Evolutionary conservation across 2,329 filamentous ascomycete species (phyloP).

Genomic region (Didymella exigua): DNA sequence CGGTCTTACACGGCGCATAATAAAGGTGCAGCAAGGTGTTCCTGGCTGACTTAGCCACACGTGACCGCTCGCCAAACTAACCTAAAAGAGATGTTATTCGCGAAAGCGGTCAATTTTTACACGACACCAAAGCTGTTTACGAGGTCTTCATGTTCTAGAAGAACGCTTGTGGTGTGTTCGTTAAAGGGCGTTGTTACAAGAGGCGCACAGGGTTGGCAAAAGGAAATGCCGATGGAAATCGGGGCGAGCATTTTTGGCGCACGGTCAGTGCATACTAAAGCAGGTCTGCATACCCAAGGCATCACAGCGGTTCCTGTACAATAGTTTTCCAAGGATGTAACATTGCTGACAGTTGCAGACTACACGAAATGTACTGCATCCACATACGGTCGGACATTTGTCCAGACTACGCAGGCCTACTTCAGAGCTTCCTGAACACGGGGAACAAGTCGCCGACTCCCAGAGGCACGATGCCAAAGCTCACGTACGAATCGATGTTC

Average conservation of each 20-base stretch:
- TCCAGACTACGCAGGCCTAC: not conserved
- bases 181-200: not conserved
- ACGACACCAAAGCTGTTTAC: slow-evolving; percentile 6
- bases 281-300: not conserved
- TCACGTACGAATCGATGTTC: slow-evolving; percentile 47
- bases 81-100: slow-evolving; percentile 14
- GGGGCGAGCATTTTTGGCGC: not conserved
- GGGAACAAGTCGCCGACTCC: slow-evolving; percentile 45
- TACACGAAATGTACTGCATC: not conserved
- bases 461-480: slow-evolving; percentile 45
- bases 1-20: slow-evolving; percentile 12
- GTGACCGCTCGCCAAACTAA: slow-evolving; percentile 18
- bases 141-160: slow-evolving; percentile 8
- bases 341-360: not conserved
- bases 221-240: not conserved
- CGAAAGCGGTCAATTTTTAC: slow-evolving; percentile 18
- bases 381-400: not conserved
- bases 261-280: not conserved
- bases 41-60: slow-evolving; percentile 15
- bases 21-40: slow-evolving; percentile 8
- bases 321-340: not conserved
- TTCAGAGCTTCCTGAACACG: slow-evolving; percentile 36
- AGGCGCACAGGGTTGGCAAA: not conserved
- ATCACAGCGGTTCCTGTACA: slow-evolving; percentile 4
- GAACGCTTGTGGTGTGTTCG: slow-evolving; percentile 12